Evolutionary conservation across 352 stramenopile species (phyloP), one percentile per base, ranked within the genome.

Genomic region (Phytophthora hybrid): DNA sequence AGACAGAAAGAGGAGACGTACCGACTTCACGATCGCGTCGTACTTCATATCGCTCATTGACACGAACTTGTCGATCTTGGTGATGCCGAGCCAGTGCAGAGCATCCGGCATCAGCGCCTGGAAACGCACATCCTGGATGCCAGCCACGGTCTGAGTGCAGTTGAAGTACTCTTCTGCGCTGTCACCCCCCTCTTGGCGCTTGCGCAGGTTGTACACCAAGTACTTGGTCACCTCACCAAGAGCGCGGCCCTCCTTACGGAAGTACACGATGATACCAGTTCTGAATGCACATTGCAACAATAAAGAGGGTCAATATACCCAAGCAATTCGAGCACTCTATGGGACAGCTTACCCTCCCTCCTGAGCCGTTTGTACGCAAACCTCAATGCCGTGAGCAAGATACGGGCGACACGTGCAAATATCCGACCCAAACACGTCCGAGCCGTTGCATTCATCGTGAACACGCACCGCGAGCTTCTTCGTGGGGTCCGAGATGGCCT

Each of bases 41-140:
- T 99, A 99, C 79, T 99, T 99, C 98, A 99, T 99, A 86, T 99
- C 97, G 72, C 91, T 98, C 98, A 99, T 99, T 56, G 93, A 98
- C 53, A 99, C 93, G 61, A 99, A 98, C 67, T 93, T 89, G 84
- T 98, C 91, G 64, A 97, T 97, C 80, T 95, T 97, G 16, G 82
- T 97, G 70, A 97, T 98, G 58, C 98, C 98, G 23, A 99, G 89
- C 93, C 98, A 99, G 81, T 99, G 98, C n/a, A 99, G 82, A 1
- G 97, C 94, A 86, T 99, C 98, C 4, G 98, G 98, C 98, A 99
- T 99, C 23, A 99, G 79, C 3, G 97, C 97, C 81, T 99, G 98
- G 79, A 99, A 99, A 31, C 98, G 91, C 41, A 98, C 98, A 71
- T 99, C 98, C 71, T 99, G 94, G 56, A 99, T 98, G 46, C 97